Base-by-base conservation (phyloP, 2,329 filamentous ascomycete species). In the Fusarium begoniae region DNA sequence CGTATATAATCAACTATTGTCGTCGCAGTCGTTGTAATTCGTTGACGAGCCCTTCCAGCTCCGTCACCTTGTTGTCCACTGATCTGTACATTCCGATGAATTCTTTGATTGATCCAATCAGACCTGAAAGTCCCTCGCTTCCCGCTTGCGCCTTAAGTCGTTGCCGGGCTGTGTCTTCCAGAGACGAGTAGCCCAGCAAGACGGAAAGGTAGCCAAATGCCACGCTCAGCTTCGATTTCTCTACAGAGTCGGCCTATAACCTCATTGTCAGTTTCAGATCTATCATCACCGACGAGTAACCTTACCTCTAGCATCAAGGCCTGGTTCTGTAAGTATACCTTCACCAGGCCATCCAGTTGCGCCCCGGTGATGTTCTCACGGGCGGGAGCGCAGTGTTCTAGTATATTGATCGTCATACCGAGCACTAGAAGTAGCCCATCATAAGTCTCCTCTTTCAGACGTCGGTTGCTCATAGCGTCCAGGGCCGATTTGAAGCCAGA, bases 151-250 rank as follows among this genome's bases (percentile, higher is more conserved):
- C 73, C 43, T 82, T 80, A 41, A 90, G 83, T 32, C 82, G 83
- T 54, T 83, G 80, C 51, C 85, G 83, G 13, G 86, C 83, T 8
- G 84, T 82, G 17, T 81, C 77, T 56, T 85, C 82, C 35, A 96
- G 85, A 75, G 91, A 95, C 30, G 98, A 84, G 74, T 95, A 96
- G 24, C 94, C 94, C 6, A 98, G 87, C 11, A 98, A 86, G 20
- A 98, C 91, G 2, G 94, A 91, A 30, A 98, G 86, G 80, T 98
- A 98, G 22, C 94, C 95, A 80, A 96, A 91, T 4, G 93, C 92
- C 35, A 98, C 94, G 75, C 95, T 94, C 57, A 93, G 88, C 68
- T 93, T 91, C 32, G 91, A 92, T 79, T 95, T 94, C 78, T 94
- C 90, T 63, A 91, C 88, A 3, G 91, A 93, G 76, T 92, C 90